Base-by-base conservation (phyloP, 441 rosid species). In the Erodium moschatum region DNA sequence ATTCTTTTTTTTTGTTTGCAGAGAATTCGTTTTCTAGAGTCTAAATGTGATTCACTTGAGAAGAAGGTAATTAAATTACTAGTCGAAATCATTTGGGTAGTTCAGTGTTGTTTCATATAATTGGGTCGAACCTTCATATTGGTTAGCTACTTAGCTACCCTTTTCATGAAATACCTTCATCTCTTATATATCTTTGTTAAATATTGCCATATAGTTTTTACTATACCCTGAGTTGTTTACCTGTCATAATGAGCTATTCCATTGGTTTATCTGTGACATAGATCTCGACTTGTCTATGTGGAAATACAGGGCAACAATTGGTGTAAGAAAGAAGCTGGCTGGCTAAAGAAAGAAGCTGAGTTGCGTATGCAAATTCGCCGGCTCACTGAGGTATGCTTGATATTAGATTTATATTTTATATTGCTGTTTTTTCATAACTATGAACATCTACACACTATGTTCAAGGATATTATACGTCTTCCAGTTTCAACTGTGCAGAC, bases 21-120 rank as follows among this genome's bases (percentile, higher is more conserved):
- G 96, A 87, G 84, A 72, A 90, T 90, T 69, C 79, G 58, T 72
- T 77, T 70, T 70, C 88, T 90, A 20, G 97, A 89, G 84, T 74
- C 72, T 44, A 86, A 83, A 73, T 87, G 91, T 78, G 80, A 75
- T 66, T 84, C 81, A 71, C 71, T 86, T 19, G 85, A 85, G 79
- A 83, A 78, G 76, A 79, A 82, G 95, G 96, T 90, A 77, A 9
- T 68, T 38, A 9, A 7, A 19, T 72, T 56, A 38, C 58, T 19
- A 19, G 31, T 60, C 11, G 62, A 44, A 35, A 10, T n/a, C 73
- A 68, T 33, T 31, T 54, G 5, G 38, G 21, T 56, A 35, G 16
- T 33, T 33, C 33, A 9, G 0, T 16, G 19, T 33, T n/a, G 19
- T 33, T 31, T 12, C 15, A 64, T 16, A 13, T 6, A 27, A 24